Evolutionary conservation across 108 stramenopile genomes (phyloP).

Genomic region (Cyclotella atomus): DNA sequence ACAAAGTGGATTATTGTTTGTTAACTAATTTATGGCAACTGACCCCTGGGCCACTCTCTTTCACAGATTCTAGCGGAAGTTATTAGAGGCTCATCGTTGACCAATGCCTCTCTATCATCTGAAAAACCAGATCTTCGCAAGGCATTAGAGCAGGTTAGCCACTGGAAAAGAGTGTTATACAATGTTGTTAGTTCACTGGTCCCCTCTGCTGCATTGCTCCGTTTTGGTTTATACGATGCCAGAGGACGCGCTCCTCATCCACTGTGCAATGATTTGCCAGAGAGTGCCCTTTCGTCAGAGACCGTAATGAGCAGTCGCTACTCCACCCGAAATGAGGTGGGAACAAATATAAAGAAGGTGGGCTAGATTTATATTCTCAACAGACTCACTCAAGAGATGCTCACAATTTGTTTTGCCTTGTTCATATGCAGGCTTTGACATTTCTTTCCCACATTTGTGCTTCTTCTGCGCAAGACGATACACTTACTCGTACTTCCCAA

Average conservation of each 20-base stretch:
- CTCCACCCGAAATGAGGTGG: slow-evolving; percentile 12
- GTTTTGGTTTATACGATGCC: slow-evolving; percentile 50
- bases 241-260: slow-evolving; percentile 71
- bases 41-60: too few species aligned
- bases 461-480: slow-evolving; percentile 36
- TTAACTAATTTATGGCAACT: too few species aligned
- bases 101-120: slow-evolving; percentile 3
- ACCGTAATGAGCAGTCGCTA: not conserved
- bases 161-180: slow-evolving; percentile 53
- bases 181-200: slow-evolving; percentile 63
- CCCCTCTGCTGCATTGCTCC: slow-evolving; percentile 70
- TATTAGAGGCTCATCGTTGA: slow-evolving; percentile 49
- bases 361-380: not conserved
- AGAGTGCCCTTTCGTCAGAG: slow-evolving; percentile 11
- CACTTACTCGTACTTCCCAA: slow-evolving; percentile 40
- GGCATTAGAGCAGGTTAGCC: slow-evolving; percentile 35
- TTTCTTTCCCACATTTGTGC: slow-evolving; percentile 46
- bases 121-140: slow-evolving; percentile 16
- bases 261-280: slow-evolving; percentile 24
- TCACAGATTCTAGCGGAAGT: slow-evolving; percentile 55
- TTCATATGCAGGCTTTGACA: slow-evolving; percentile 17
- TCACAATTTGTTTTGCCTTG: not conserved
- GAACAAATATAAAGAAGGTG: slow-evolving; percentile 22
- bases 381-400: not conserved
- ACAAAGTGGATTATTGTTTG: too few species aligned